Base-by-base conservation (phyloP, 176 grass and related monocot genomes). In the Musa troglodytarum region DNA sequence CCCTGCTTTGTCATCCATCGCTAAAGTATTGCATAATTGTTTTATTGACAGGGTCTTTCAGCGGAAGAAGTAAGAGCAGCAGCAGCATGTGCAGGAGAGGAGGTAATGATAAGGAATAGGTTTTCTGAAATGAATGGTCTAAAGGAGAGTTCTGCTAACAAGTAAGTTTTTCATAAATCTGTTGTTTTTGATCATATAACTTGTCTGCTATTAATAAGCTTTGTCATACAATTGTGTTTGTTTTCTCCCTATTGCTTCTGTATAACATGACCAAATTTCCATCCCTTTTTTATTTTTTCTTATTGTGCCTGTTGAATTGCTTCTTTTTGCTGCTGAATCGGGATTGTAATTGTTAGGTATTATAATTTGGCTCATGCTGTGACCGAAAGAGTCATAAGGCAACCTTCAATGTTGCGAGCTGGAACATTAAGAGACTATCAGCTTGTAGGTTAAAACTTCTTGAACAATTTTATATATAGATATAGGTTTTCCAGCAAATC, bases 101-200 rank as follows among this genome's bases (percentile, higher is more conserved):
- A 99, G 71, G 96, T 99, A 68, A 92, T 92, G 96, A 99, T 99
- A 87, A 86, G 91, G 74, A 99, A 95, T 85, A 84, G 83, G 77
- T 99, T 99, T 72, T 95, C 91, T 49, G 91, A 99, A 81, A 99
- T 99, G 96, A 99, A 99, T 73, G 96, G 91, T n/a, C 96, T 91
- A 68, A 95, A 74, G 79, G 96, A 95, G 16, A 92, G 80, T 76
- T 68, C 88, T 81, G 96, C 69, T 88, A 99, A 99, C 85, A 99
- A 94, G 96, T 96, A 90, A 87, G 87, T 73, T 68, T 29, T 6
- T 58, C 34, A 64, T 52, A 16, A 22, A 51, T 51, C 25, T 24
- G 23, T 53, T 23, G 9, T 24, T 52, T 50, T 52, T 65, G 16
- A 1, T 23, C 21, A 51, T 52, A 23, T 24, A 22, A 52, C 10